A percentile compares a stretch with the other conserved stretches of the same genome.
Conservation (phyloP, 345 rosid genomes). For the Citrus sinensis region DNA sequence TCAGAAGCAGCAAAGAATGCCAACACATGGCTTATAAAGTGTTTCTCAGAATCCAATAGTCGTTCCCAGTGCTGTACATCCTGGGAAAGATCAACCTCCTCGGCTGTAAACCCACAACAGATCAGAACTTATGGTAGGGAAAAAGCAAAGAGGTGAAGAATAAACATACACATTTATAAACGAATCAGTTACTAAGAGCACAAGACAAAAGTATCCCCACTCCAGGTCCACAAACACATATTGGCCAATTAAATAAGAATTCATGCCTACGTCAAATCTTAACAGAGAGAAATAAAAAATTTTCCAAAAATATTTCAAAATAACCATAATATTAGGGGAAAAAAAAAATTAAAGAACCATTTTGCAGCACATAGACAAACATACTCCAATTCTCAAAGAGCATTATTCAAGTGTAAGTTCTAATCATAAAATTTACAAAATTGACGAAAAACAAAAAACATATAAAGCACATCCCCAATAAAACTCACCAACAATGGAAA, state of each 20-base stretch:
- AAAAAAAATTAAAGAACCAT: background rate
- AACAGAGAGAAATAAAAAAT: background rate
- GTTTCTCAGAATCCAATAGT: constrained; percentile 59
- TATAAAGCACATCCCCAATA: background rate
- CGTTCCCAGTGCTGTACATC: constrained; percentile 80
- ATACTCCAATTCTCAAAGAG: background rate
- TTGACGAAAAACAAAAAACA: background rate
- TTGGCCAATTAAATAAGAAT: background rate
- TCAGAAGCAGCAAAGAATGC: constrained; percentile 96
- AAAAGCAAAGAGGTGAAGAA: background rate
- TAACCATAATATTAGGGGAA: background rate
- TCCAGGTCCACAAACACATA: background rate
- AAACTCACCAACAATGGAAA: background rate
- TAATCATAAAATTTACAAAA: background rate
- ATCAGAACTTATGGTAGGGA: background rate
- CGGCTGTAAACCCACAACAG: constrained; percentile 50
- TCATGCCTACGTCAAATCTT: background rate
- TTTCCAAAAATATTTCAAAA: background rate
- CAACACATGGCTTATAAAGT: constrained; percentile 74
- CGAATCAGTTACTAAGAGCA: background rate
- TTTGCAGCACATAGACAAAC: background rate
- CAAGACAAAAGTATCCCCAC: background rate
- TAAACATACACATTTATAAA: background rate
- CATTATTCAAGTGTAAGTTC: background rate
- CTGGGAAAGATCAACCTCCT: constrained; percentile 87